phyloP scores from a whole-genome alignment of 2,329 filamentous ascomycete genomes.

The Talaromyces atroroseus region DNA sequence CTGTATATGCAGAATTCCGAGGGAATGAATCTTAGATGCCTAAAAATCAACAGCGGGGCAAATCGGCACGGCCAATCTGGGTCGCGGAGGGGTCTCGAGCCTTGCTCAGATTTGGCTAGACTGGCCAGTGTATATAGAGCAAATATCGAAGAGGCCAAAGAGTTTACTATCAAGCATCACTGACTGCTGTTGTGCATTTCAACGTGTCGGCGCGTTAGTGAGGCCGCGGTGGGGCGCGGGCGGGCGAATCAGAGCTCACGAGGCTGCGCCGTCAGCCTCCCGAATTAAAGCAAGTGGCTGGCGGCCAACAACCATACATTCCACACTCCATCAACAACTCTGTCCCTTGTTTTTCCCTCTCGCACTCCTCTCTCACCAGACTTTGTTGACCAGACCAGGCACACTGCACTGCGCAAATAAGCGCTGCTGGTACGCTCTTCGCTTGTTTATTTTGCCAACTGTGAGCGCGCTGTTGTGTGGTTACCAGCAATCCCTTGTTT shows the following conservation, averaged over 20 bases:
- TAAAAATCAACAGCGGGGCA: background rate
- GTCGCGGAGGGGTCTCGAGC: background rate
- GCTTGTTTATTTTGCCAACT: background rate
- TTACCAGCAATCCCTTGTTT: constrained; percentile 10
- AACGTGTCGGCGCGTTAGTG: background rate
- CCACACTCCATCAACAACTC: constrained; percentile 2
- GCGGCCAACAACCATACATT: constrained; percentile 9
- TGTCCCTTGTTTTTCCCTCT: background rate
- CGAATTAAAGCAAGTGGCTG: constrained; percentile 14
- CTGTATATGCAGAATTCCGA: background rate
- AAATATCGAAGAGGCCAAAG: too few relatives aligned
- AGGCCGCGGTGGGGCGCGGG: background rate
- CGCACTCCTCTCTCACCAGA: background rate
- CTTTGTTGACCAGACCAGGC: background rate
- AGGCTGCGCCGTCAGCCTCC: constrained; percentile 6
- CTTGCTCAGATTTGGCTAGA: too few relatives aligned
- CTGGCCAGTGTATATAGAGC: too few relatives aligned
- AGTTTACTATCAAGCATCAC: too few relatives aligned
- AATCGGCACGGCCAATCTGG: background rate
- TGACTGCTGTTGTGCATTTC: background rate
- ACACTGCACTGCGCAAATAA: background rate
- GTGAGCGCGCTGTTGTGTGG: background rate
- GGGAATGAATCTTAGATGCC: too few relatives aligned
- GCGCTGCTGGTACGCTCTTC: background rate
- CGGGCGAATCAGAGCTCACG: background rate